These are phyloP conservation scores for Papilionanthe hybrid DNA, from an alignment of 116 monocot species.

Conservation along the genomic window DNA sequence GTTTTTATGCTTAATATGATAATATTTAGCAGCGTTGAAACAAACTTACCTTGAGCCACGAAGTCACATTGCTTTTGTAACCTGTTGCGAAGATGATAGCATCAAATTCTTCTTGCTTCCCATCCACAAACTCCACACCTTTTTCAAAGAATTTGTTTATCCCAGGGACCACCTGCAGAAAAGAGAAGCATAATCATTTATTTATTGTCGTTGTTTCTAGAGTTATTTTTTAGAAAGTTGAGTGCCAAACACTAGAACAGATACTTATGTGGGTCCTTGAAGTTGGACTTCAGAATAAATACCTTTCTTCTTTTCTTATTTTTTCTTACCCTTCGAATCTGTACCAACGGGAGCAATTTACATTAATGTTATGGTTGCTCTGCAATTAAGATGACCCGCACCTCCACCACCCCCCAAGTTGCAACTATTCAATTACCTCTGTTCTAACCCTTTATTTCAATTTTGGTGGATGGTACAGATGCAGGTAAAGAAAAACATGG, in stretches of 20 bases:
- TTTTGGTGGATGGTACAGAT: neutral
- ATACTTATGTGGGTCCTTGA: too few species aligned
- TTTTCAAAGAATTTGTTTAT: constrained; percentile 34
- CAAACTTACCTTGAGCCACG: constrained; percentile 66
- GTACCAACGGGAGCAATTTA: neutral
- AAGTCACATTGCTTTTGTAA: constrained; percentile 62
- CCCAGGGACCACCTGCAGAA: constrained; percentile 50
- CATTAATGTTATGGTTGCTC: neutral
- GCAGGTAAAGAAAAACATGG: too few species aligned
- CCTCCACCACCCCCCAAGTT: too few species aligned
- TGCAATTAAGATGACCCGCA: too few species aligned
- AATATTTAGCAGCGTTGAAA: neutral
- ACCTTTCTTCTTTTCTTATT: neutral
- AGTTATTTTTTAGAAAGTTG: neutral
- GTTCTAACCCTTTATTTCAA: neutral
- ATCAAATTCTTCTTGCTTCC: constrained; percentile 43
- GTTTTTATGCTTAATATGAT: neutral
- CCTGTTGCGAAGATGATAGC: constrained; percentile 66
- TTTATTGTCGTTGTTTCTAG: neutral
- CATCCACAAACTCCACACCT: constrained; percentile 55
- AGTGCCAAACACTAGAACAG: too few species aligned
- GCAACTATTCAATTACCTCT: too few species aligned
- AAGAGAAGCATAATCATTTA: neutral
- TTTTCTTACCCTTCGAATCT: neutral
- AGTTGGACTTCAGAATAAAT: neutral